These are phyloP conservation scores for Arthrinium phaeospermum DNA, from an alignment of 2,329 filamentous ascomycete genomes.

Conservation along the genomic window DNA sequence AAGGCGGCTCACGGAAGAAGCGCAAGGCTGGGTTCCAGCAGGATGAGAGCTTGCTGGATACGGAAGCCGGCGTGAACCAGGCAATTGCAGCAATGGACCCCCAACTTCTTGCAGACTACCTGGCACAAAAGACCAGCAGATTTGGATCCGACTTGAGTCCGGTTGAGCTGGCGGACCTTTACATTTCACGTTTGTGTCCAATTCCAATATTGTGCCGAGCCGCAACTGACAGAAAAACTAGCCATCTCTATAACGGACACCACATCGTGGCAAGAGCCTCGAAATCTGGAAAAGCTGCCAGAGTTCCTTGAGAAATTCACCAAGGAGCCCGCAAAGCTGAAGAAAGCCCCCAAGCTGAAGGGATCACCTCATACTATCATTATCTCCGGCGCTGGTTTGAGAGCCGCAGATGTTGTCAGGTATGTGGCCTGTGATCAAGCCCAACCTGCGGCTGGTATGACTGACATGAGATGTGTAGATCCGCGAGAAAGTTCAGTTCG, in stretches of 20 bases:
- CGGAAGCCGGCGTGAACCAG: slow-evolving; percentile 77
- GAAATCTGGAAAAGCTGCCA: slow-evolving; percentile 76
- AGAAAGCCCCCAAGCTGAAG: slow-evolving; percentile 69
- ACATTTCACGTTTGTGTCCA: slow-evolving; percentile 69
- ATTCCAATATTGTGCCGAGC: neutral
- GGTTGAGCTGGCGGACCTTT: slow-evolving; percentile 83
- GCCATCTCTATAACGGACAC: slow-evolving; percentile 81
- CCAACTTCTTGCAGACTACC: slow-evolving; percentile 81
- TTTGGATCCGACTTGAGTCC: slow-evolving; percentile 82
- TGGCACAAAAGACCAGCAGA: slow-evolving; percentile 77
- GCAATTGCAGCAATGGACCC: slow-evolving; percentile 84
- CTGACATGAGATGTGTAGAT: slow-evolving; percentile 49
- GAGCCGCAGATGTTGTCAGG: slow-evolving; percentile 85
- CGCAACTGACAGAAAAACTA: slow-evolving; percentile 39
- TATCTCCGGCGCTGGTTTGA: slow-evolving; percentile 81
- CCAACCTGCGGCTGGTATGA: neutral
- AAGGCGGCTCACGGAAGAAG: slow-evolving; percentile 52
- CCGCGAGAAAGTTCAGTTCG: slow-evolving; percentile 77
- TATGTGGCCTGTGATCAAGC: slow-evolving; percentile 40
- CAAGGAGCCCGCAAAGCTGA: slow-evolving; percentile 63
- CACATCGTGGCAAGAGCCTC: slow-evolving; percentile 70
- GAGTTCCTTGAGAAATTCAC: slow-evolving; percentile 75
- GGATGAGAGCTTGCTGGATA: slow-evolving; percentile 65
- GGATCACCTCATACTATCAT: slow-evolving; percentile 86
- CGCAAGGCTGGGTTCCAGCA: slow-evolving; percentile 60